Percentiles rank a stretch among this genome's conserved stretches.
Conservation (phyloP, 129 eudicot species). For the carrot (Daucus carota) region DH1_v3.0 NC_030381.2:39314501-39315000, state of each 20-base stretch:
- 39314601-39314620: background rate
- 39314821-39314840: background rate
- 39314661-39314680: background rate
- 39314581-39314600: background rate
- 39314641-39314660: background rate
- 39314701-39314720: background rate
- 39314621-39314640: too few relatives aligned
- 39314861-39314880: background rate
- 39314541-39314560: background rate
- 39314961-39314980: background rate
- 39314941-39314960: too few relatives aligned
- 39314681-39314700: constrained; percentile 4
- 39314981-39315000: background rate
- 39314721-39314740: background rate
- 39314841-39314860: background rate
- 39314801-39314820: background rate
- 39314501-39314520: background rate
- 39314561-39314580: background rate
- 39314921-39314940: too few relatives aligned
- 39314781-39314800: background rate
- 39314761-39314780: background rate
- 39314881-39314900: background rate
- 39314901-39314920: background rate
- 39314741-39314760: background rate
- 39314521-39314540: background rate